Evolutionary conservation across 2,329 filamentous ascomycete species (phyloP).

Genomic region (Colletotrichum musicola): DNA sequence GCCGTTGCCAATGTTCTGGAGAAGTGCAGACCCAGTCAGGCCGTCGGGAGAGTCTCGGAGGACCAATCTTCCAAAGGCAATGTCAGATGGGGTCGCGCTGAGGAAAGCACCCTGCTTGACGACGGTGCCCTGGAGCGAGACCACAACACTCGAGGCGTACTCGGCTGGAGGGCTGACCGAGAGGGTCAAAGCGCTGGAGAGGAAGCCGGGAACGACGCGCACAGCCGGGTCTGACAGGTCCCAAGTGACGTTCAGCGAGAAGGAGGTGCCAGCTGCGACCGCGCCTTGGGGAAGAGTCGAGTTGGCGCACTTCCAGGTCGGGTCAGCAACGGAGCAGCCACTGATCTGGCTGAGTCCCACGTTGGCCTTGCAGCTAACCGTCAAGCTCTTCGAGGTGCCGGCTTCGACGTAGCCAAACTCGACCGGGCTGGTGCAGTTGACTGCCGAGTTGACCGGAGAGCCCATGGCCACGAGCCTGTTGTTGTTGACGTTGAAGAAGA

Average conservation of each 20-base stretch:
- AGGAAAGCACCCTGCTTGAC: slow-evolving; percentile 53
- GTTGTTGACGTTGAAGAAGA: slow-evolving; percentile 50
- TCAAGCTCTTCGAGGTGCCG: slow-evolving; percentile 46
- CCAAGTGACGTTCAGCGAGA: slow-evolving; percentile 56
- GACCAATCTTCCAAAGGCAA: slow-evolving; percentile 56
- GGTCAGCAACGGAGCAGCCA: slow-evolving; percentile 51
- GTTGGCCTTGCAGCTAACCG: slow-evolving; percentile 52
- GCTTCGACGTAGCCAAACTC: slow-evolving; percentile 54
- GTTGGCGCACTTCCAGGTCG: slow-evolving; percentile 52
- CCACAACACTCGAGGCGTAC: slow-evolving; percentile 52
- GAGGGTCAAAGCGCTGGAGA: slow-evolving; percentile 52
- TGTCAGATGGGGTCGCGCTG: slow-evolving; percentile 50
- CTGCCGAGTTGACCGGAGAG: slow-evolving; percentile 55
- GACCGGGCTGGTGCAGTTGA: slow-evolving; percentile 54
- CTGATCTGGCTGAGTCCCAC: slow-evolving; percentile 52
- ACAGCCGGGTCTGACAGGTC: slow-evolving; percentile 48
- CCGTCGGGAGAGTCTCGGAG: slow-evolving; percentile 45
- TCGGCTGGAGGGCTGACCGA: slow-evolving; percentile 51
- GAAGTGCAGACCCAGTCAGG: slow-evolving; percentile 44
- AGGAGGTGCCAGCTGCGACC: slow-evolving; percentile 50
- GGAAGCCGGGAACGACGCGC: slow-evolving; percentile 50
- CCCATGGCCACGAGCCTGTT: slow-evolving; percentile 50
- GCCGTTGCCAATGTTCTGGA: slow-evolving; percentile 53
- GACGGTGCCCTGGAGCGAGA: slow-evolving; percentile 53
- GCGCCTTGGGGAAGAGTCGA: slow-evolving; percentile 52